Evolutionary conservation across 768 basidiomycete genomes (phyloP), one percentile per base, ranked within the genome.

Genomic region (Rhizopogon roseolus): DNA sequence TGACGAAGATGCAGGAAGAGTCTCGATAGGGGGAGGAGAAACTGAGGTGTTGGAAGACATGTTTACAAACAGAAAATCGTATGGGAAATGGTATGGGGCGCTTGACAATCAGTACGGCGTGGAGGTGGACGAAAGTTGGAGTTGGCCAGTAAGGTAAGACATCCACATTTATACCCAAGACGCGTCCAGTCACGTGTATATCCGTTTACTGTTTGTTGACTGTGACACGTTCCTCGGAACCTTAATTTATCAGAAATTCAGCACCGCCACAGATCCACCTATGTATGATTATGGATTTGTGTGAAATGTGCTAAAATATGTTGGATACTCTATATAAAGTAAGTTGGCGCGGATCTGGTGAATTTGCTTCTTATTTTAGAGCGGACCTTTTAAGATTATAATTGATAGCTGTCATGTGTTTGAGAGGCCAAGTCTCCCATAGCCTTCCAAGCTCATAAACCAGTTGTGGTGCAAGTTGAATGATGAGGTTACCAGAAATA

Each of bases 11-110:
- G 41, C 43, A 4, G 43, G 52, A 27, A 55, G 50, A 16, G 32
- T 53, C 36, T 46, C 54, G 16, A 55, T 55, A 53, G 54, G 54
- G 54, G 54, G 54, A 37, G 54, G 54, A 10, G 54, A 55, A 22
- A 4, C 34, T 5, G 54, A 55, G 22, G 54, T 55, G 41, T 55
- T 55, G 41, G 54, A 55, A 9, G 54, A 55, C 54, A 55, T 55
- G 39, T 32, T 19, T 37, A 46, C 5, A 0, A 36, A 36, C 7
- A 14, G 7, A 10, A 39, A 6, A 54, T 13, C n/a, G 49, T 43
- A 16, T 9, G 11, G 6, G 5, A 9, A 3, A 52, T 19, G 2
- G 13, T 25, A 19, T 53, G 11, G 4, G 22, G 16, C 10, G 50
- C 34, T 7, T 5, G 14, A 19, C 4, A 11, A 46, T 48, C 27